A percentile compares a stretch with the other conserved stretches of the same genome.
Evolutionary conservation across 768 basidiomycete species (phyloP).

Genomic region (Chiua virens): DNA sequence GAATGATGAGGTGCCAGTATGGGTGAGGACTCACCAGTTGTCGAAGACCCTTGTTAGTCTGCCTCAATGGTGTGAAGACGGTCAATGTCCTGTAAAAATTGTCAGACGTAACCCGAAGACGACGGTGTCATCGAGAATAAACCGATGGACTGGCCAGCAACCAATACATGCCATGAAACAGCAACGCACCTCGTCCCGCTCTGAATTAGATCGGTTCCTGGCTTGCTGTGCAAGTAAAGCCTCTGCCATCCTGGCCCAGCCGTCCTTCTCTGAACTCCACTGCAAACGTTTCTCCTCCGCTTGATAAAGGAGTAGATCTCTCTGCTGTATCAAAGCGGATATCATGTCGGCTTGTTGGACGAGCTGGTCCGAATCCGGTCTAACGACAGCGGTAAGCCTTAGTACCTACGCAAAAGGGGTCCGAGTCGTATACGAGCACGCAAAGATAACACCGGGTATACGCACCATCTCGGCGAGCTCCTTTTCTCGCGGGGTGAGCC

Average conservation of each 20-base stretch:
- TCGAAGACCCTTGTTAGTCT: constrained; percentile 61
- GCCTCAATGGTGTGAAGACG: constrained; percentile 52
- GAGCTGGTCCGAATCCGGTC: constrained; percentile 47
- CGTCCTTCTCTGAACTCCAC: constrained; percentile 62
- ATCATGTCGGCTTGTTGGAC: constrained; percentile 64
- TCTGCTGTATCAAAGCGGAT: constrained; percentile 51
- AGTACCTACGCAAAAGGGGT: constrained; percentile 41
- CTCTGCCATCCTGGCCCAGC: constrained; percentile 68
- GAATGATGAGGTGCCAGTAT: background rate
- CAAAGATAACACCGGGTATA: constrained; percentile 9
- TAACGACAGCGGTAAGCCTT: constrained; percentile 42
- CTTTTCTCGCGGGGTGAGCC: constrained; percentile 39
- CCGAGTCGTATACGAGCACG: background rate
- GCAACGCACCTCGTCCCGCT: constrained; percentile 45
- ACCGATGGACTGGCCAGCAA: background rate
- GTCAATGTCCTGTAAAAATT: constrained; percentile 50
- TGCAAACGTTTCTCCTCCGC: constrained; percentile 57
- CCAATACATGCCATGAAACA: background rate
- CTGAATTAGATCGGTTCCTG: constrained; percentile 35
- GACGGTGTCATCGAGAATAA: background rate
- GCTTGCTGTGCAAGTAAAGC: constrained; percentile 55
- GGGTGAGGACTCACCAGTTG: constrained; percentile 48
- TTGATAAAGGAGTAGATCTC: constrained; percentile 54
- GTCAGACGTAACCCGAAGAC: constrained; percentile 14
- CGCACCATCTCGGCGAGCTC: constrained; percentile 61